Evolutionary conservation across 345 rosid species (phyloP), one percentile per base, ranked within the genome.

Genomic region (Euphorbia tirucalli): DNA sequence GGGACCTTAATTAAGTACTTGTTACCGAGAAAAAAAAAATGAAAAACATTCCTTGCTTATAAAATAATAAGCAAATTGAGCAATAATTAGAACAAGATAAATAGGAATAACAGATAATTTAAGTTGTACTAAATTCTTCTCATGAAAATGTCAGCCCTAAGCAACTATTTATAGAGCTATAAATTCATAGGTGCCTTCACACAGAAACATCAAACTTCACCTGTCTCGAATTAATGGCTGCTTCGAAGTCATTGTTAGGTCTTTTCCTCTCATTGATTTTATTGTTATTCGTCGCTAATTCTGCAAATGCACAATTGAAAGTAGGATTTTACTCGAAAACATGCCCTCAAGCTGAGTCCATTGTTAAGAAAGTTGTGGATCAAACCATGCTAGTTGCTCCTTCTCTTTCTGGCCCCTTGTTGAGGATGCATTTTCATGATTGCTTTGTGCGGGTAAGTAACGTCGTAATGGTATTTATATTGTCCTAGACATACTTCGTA

Each of bases 401-500:
- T 4, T 68, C 88, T 5, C 79, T 89, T 16, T 84, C 85, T 19
- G 91, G 79, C 16, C 89, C 95, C 62, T 58, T 91, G 75, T 64
- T 93, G 41, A 82, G 98, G 72, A 73, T 91, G 91, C 87, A 85
- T 70, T 91, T 93, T 61, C 97, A 93, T 35, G 98, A 93, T 61
- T 93, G 97, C 60, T 91, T 91, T 43, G 89, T 91, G 15, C 46
- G 87, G 79, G 97, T 93, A 69, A 28, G 59, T 15, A 71, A 62
- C 19, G 10, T 31, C 32, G 0, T 31, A 30, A 31, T 14, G n/a
- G n/a, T n/a, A n/a, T n/a, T n/a, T n/a, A n/a, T n/a, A n/a, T n/a
- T n/a, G n/a, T n/a, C n/a, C n/a, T n/a, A n/a, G n/a, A n/a, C n/a
- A n/a, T n/a, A n/a, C n/a, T n/a, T n/a, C n/a, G n/a, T n/a, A n/a